phyloP scores from a whole-genome alignment of 495 filamentous ascomycete genomes.

The Tuber calosporum region DNA sequence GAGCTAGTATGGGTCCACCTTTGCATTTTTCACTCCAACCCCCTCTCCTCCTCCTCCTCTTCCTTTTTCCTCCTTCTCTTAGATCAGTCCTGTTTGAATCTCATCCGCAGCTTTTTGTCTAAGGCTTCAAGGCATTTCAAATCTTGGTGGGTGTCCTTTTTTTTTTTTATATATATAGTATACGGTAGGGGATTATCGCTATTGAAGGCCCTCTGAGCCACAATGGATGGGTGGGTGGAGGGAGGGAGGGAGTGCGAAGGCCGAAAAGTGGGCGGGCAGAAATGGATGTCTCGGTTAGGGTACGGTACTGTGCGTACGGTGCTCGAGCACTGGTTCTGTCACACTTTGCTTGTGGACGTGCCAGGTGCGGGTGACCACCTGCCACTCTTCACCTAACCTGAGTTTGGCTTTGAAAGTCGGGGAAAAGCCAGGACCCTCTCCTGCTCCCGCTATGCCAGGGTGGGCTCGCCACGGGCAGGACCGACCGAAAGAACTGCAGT shows the following conservation, averaged over 20 bases:
- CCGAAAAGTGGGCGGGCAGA: background rate
- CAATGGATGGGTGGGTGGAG: background rate
- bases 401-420: background rate
- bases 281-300: background rate
- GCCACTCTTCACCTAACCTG: background rate
- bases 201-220: background rate
- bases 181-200: background rate
- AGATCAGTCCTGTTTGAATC: background rate
- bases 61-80: background rate
- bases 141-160: background rate
- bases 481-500: slow-evolving; percentile 1
- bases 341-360: background rate
- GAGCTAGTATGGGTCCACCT: background rate
- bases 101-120: background rate
- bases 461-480: background rate
- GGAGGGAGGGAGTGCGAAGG: background rate
- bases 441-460: background rate
- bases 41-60: background rate
- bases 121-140: background rate
- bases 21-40: background rate
- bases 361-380: background rate
- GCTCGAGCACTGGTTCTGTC: background rate
- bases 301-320: no score
- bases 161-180: background rate
- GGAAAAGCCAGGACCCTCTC: background rate